Evolutionary conservation across 116 monocot genomes (phyloP), one percentile per base, ranked within the genome.

Genomic region (Thalassia testudinum): DNA sequence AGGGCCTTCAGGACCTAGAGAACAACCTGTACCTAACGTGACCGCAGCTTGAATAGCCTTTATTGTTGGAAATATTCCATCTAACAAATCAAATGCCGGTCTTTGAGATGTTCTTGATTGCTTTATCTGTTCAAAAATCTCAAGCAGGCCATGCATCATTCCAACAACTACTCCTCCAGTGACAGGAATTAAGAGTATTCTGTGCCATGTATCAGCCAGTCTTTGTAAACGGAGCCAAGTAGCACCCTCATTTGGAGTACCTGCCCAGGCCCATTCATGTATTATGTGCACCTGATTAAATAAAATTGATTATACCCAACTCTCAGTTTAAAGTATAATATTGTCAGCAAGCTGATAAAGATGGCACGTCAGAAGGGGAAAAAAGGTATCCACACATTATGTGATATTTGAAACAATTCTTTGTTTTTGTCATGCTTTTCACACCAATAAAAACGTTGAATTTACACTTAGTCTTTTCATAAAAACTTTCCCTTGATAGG

Each of bases 241-340:
- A 59, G 89, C 97, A 52, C 89, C 97, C 59, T 97, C 97, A 43
- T 77, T 85, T 40, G 97, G 97, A 10, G 97, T 97, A 48, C 97
- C 97, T 29, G 97, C 97, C 97, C 97, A 97, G 23, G 89, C 89
- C 89, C 85, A 89, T 77, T 97, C 97, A 70, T 89, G 89, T 70
- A 97, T 97, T 60, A 97, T 65, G 54, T 89, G 82, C 42, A 97
- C 97, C 97, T 89, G 57, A 27, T 38, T 8, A 15, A 18, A 57
- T 22, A n/a, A n/a, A n/a, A n/a, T n/a, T n/a, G n/a, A n/a, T n/a
- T n/a, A n/a, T n/a, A 18, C 5, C 55, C 47, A 47, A 56, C 18
- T 19, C 1, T 26, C 1, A 14, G 17, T 49, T 48, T 30, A 43
- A 30, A n/a, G n/a, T n/a, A n/a, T n/a, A n/a, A n/a, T n/a, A n/a